Evolutionary conservation across 2,329 filamentous ascomycete species (phyloP).

Genomic region (Fonsecaea pedrosoi): DNA sequence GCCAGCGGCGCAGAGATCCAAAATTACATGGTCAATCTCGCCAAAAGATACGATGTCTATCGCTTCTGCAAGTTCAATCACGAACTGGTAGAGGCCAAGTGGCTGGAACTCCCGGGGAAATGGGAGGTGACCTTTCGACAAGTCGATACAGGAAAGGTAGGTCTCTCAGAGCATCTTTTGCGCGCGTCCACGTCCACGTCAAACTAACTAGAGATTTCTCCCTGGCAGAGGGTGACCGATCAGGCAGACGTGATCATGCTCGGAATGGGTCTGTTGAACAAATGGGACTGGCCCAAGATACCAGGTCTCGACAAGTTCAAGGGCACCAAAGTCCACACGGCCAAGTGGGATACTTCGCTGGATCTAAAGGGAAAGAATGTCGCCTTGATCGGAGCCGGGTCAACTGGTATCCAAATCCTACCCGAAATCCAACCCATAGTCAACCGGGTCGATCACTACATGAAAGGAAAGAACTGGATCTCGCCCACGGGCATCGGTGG

Average conservation of each 20-base stretch:
- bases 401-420: constrained; percentile 49
- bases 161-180: not conserved
- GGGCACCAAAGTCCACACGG: constrained; percentile 39
- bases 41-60: constrained; percentile 29
- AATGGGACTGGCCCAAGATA: constrained; percentile 43
- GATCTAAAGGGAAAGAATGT: constrained; percentile 39
- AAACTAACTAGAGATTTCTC: not conserved
- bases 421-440: constrained; percentile 45
- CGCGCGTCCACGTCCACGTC: too few species aligned
- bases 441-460: constrained; percentile 38
- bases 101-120: constrained; percentile 22
- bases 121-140: constrained; percentile 10
- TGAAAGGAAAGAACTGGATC: constrained; percentile 39
- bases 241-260: constrained; percentile 43
- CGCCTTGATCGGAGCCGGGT: constrained; percentile 43
- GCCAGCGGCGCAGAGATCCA: constrained; percentile 28
- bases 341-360: constrained; percentile 39
- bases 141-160: constrained; percentile 1
- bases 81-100: constrained; percentile 24
- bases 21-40: constrained; percentile 27
- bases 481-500: constrained; percentile 25
- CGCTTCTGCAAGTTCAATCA: constrained; percentile 36
- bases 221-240: not conserved
- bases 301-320: constrained; percentile 39
- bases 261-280: constrained; percentile 38